Base-by-base conservation (phyloP, 2,329 filamentous ascomycete species). In the Xylariaceae sp. region DNA sequence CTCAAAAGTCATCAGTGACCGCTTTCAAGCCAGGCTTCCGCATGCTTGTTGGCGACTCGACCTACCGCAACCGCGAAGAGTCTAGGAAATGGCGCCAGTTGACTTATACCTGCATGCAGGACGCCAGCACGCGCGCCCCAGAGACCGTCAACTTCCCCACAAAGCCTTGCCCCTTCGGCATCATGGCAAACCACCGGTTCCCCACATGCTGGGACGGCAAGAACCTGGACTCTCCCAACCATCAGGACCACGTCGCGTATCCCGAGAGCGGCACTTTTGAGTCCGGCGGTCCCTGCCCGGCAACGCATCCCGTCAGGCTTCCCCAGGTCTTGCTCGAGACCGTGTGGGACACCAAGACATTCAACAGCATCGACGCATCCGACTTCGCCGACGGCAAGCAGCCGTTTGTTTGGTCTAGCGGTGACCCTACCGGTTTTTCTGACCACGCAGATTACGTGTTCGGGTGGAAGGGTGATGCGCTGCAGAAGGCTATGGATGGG, bases 1-100 rank as follows among this genome's bases (percentile, higher is more conserved):
- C 73, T 45, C 66, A 75, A 61, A 67, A 59, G 33, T 72, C 69
- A 3, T 73, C 69, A 6, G 76, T 78, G 14, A 78, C 76, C 2
- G 76, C 76, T 17, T 79, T 79, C 71, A 77, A 77, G 68, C 73
- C 75, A 60, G 82, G 72, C 23, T 80, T 80, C 71, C 77, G 78
- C 60, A 79, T 80, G 77, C 74, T 80, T 14, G 74, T 78, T 40
- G 78, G 78, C 58, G 73, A 80, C 59, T 66, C 74, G 16, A 65
- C 67, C 4, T 73, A 67, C 69, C 64, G 66, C 6, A 69, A 64
- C 57, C 71, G 72, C 31, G 71, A 74, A 2, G 54, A 74, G 17
- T 64, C 72, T 4, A 53, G 69, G 29, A 73, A 74, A 26, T 78
- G 69, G 68, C 74, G 74, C 7, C 76, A 77, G 58, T 63, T 76